These are phyloP conservation scores for Canna indica DNA, from an alignment of 176 grass and related monocot genomes.

Conservation along the genomic window DNA sequence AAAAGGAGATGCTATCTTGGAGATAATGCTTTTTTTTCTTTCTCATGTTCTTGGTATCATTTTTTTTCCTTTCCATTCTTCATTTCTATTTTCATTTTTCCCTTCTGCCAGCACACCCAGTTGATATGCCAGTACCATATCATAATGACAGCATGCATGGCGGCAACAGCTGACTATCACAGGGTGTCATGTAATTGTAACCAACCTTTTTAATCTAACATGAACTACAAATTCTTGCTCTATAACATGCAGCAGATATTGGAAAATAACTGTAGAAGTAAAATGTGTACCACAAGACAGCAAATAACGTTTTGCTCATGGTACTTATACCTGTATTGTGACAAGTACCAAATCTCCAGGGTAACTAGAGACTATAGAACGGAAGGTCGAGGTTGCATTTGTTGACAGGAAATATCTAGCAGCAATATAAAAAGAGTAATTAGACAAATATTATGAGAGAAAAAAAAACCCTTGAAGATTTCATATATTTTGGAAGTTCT, in stretches of 20 bases:
- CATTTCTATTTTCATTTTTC: too few relatives aligned
- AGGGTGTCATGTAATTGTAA: too few relatives aligned
- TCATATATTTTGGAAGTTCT: neutral
- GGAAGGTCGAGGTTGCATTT: constrained; percentile 87
- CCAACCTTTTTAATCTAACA: too few relatives aligned
- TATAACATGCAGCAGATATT: neutral
- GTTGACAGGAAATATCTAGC: constrained; percentile 77
- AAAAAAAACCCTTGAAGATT: constrained; percentile 2
- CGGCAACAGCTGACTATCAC: too few relatives aligned
- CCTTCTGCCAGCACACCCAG: too few relatives aligned
- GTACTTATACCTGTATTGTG: constrained; percentile 64
- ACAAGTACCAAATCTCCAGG: constrained; percentile 58
- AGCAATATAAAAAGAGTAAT: constrained; percentile 16
- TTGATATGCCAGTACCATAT: too few relatives aligned
- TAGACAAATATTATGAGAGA: constrained; percentile 5
- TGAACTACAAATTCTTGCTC: too few relatives aligned
- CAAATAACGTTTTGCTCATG: neutral
- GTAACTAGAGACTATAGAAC: constrained; percentile 79
- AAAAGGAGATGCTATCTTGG: too few relatives aligned
- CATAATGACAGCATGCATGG: too few relatives aligned
- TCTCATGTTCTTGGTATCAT: too few relatives aligned
- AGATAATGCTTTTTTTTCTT: too few relatives aligned
- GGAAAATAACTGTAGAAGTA: neutral
- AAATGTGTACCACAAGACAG: neutral
- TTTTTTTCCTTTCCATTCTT: too few relatives aligned